Evolutionary conservation across 257 asterid species (phyloP).

Genomic region (Gentiana macrophylla): DNA sequence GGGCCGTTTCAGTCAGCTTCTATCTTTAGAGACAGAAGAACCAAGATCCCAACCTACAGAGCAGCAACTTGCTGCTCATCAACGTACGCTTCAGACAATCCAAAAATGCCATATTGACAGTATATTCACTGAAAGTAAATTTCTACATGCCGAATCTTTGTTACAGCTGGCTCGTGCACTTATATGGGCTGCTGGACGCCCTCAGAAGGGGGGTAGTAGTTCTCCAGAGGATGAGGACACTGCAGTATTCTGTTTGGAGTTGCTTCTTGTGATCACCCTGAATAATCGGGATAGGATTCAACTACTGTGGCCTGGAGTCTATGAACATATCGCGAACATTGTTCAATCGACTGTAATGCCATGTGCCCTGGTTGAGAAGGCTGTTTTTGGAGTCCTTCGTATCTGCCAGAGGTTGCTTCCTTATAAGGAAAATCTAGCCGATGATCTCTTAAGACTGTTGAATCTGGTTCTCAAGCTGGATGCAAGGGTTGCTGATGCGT

Average conservation of each 20-base stretch:
- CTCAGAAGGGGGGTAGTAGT: constrained; percentile 78
- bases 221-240: constrained; percentile 95
- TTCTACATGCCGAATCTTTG: constrained; percentile 71
- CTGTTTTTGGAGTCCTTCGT: constrained; percentile 87
- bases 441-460: constrained; percentile 67
- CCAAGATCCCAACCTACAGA: constrained; percentile 94
- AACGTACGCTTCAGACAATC: constrained; percentile 87
- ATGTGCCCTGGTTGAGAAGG: constrained; percentile 88
- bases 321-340: constrained; percentile 80
- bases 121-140: constrained; percentile 90
- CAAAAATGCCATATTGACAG: constrained; percentile 92
- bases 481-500: constrained; percentile 87
- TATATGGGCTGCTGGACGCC: constrained; percentile 91
- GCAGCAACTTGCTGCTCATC: constrained; percentile 95
- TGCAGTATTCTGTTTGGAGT: constrained; percentile 91
- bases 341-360: constrained; percentile 95
- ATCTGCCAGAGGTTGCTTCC: constrained; percentile 90
- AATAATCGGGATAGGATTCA: constrained; percentile 86
- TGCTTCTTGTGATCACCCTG: constrained; percentile 79
- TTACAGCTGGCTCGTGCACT: constrained; percentile 92
- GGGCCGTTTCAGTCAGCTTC: constrained; percentile 95
- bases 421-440: constrained; percentile 80
- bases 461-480: constrained; percentile 91
- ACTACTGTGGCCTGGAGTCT: constrained; percentile 88
- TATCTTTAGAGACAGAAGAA: constrained; percentile 88